These are phyloP conservation scores for Pulchroboletus neoregius DNA, from an alignment of 1,284 basidiomycete genomes.

Conservation along the genomic window DNA sequence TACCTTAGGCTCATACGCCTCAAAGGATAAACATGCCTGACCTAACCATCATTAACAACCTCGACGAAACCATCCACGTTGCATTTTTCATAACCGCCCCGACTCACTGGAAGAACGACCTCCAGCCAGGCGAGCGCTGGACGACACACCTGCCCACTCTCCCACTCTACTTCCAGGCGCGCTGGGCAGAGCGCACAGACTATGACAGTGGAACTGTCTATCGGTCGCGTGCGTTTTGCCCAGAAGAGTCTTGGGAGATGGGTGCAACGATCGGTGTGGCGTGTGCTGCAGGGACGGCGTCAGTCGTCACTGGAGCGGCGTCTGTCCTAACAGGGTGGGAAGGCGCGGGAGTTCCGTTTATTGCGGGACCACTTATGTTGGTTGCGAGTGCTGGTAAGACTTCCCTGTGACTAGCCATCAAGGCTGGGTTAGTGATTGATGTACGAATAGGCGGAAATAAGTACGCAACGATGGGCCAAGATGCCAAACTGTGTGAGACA, in stretches of 20 bases:
- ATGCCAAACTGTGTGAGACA: slow-evolving; percentile 11
- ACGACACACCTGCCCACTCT: slow-evolving; percentile 16
- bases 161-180: slow-evolving; percentile 23
- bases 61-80: slow-evolving; percentile 20
- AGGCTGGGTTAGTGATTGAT: background rate
- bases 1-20: too few species aligned
- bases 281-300: slow-evolving; percentile 19
- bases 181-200: too few species aligned
- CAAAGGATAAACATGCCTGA: slow-evolving; percentile 25
- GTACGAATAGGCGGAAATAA: background rate
- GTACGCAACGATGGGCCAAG: background rate
- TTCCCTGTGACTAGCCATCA: background rate
- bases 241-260: slow-evolving; percentile 20
- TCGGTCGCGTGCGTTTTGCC: slow-evolving; percentile 14
- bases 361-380: slow-evolving; percentile 15
- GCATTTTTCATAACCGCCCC: slow-evolving; percentile 21
- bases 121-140: slow-evolving; percentile 21
- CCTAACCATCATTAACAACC: slow-evolving; percentile 21
- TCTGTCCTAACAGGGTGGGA: slow-evolving; percentile 5
- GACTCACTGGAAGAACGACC: slow-evolving; percentile 19
- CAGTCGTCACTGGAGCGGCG: too few species aligned
- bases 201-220: slow-evolving; percentile 14
- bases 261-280: slow-evolving; percentile 17
- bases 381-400: slow-evolving; percentile 15
- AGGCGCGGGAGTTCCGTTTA: background rate